Conservation (phyloP, 257 asterid genomes). For the Paraleonurus japonicus region DNA sequence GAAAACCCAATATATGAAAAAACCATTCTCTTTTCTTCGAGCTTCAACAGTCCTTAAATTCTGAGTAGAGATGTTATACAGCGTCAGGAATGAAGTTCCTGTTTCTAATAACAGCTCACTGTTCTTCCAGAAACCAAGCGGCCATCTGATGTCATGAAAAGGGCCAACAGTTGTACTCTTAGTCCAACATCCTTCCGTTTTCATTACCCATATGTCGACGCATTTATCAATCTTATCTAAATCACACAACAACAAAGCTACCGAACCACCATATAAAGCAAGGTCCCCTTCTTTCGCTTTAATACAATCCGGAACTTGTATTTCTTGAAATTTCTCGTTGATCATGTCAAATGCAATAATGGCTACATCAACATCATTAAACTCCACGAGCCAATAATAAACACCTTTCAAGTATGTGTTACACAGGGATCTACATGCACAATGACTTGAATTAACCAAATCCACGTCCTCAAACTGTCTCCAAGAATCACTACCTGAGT, state of each 20-base stretch:
- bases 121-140: constrained; percentile 43
- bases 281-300: constrained; percentile 34
- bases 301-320: constrained; percentile 30
- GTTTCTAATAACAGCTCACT: constrained; percentile 39
- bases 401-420: constrained; percentile 44
- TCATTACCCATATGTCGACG: constrained; percentile 45
- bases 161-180: constrained; percentile 35
- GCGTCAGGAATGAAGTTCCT: constrained; percentile 24
- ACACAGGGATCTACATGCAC: constrained; percentile 30
- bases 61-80: constrained; percentile 22
- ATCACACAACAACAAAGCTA: constrained; percentile 41
- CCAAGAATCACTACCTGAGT: constrained; percentile 42
- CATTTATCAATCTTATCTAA: constrained; percentile 1
- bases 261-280: constrained; percentile 32
- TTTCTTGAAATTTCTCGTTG: constrained; percentile 32
- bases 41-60: constrained; percentile 28
- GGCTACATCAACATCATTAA: constrained; percentile 19
- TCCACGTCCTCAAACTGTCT: constrained; percentile 34
- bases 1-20: constrained; percentile 38
- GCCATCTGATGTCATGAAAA: constrained; percentile 36
- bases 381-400: constrained; percentile 44
- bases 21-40: constrained; percentile 33
- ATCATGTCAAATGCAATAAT: constrained; percentile 42
- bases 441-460: constrained; percentile 25
- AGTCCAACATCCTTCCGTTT: constrained; percentile 38